A percentile compares a stretch with the other conserved stretches of the same genome.
phyloP scores from a whole-genome alignment of 2,329 filamentous ascomycete genomes.

The Xylaria sp. region DNA sequence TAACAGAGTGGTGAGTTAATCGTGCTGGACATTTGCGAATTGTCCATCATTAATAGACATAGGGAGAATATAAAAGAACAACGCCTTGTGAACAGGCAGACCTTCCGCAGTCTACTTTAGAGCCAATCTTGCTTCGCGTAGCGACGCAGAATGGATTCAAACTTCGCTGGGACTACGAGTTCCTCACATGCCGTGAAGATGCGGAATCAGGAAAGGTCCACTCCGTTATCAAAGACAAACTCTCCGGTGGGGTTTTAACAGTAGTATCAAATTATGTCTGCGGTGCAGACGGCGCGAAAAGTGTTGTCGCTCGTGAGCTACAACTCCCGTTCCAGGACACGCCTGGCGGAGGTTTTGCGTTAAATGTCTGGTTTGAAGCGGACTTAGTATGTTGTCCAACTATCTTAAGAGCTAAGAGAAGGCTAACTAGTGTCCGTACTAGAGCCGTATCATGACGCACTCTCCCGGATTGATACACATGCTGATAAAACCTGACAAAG shows the following conservation, averaged over 20 bases:
- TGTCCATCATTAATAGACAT: neutral
- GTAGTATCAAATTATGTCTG: conserved; percentile 33
- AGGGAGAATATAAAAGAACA: conserved; percentile 34
- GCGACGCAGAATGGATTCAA: conserved; percentile 36
- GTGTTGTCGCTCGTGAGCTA: conserved; percentile 32
- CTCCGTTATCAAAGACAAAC: conserved; percentile 27
- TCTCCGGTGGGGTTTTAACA: conserved; percentile 27
- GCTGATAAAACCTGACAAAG: conserved; percentile 30
- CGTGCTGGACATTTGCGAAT: neutral
- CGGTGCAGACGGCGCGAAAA: conserved; percentile 35
- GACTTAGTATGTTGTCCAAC: conserved; percentile 25
- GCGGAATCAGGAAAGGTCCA: conserved; percentile 27
- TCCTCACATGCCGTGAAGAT: conserved; percentile 26
- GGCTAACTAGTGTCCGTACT: conserved; percentile 7
- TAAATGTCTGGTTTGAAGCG: conserved; percentile 37
- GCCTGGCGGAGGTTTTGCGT: conserved; percentile 25
- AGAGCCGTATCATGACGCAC: conserved; percentile 31
- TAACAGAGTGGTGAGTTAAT: conserved; percentile 23
- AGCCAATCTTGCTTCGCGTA: conserved; percentile 33
- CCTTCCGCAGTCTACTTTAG: conserved; percentile 35
- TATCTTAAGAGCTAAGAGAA: neutral
- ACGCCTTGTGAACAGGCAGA: conserved; percentile 34
- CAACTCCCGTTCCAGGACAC: conserved; percentile 29
- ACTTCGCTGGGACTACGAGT: conserved; percentile 36
- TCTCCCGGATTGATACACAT: conserved; percentile 34